Conservation (phyloP, 306 rosid genomes). For the Vicia faba region DNA sequence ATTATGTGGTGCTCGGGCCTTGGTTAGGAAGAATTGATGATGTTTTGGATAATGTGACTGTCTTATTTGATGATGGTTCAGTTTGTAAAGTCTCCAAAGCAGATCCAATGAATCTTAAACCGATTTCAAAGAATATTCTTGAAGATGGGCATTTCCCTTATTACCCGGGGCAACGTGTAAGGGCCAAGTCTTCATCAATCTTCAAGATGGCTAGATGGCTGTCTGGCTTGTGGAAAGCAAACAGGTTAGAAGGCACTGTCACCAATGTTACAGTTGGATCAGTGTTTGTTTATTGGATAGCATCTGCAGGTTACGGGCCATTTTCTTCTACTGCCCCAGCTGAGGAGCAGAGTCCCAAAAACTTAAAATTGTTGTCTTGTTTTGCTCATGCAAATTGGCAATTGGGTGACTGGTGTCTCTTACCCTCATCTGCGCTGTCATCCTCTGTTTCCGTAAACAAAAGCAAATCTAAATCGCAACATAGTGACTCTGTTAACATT, state of each 20-base stretch:
- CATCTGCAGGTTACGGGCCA: constrained; percentile 97
- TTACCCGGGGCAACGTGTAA: constrained; percentile 98
- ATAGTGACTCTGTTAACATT: constrained; percentile 51
- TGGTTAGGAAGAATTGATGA: constrained; percentile 97
- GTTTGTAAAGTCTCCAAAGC: constrained; percentile 89
- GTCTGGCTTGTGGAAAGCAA: constrained; percentile 97
- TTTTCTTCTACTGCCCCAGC: constrained; percentile 91
- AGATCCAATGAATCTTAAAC: constrained; percentile 86
- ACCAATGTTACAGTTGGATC: constrained; percentile 93
- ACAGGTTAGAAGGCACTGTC: constrained; percentile 90
- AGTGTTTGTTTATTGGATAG: constrained; percentile 92
- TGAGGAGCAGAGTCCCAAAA: constrained; percentile 91
- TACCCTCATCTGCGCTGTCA: constrained; percentile 48
- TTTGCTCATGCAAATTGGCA: constrained; percentile 96
- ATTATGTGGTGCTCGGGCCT: constrained; percentile 91
- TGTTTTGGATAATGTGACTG: constrained; percentile 94
- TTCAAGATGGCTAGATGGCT: constrained; percentile 95
- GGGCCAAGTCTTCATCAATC: constrained; percentile 87
- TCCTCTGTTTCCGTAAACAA: constrained; percentile 53
- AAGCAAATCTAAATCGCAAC: constrained; percentile 60
- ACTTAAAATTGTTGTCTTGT: constrained; percentile 83
- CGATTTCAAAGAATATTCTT: constrained; percentile 78
- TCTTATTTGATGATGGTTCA: constrained; percentile 94
- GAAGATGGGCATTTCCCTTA: constrained; percentile 95
- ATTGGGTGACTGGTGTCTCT: constrained; percentile 98